These are phyloP conservation scores for Leccinum uliginosum DNA, from an alignment of 768 basidiomycete species.

Conservation along the genomic window DNA sequence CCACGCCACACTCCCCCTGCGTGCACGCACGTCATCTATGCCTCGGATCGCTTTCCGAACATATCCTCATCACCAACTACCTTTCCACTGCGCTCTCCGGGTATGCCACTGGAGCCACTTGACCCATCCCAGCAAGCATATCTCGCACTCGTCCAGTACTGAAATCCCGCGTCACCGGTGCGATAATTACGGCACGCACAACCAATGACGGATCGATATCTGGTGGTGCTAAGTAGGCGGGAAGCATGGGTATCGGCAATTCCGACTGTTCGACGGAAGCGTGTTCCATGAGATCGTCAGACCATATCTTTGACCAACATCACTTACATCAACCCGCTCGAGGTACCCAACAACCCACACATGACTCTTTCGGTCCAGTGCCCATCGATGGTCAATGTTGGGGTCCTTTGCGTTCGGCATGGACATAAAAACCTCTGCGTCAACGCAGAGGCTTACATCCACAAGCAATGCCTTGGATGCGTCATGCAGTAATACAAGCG, in stretches of 20 bases:
- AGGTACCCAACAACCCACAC: conserved; percentile 58
- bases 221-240: conserved; percentile 37
- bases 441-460: conserved; percentile 52
- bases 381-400: conserved; percentile 37
- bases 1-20: conserved; percentile 19
- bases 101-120: conserved; percentile 17
- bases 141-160: conserved; percentile 28
- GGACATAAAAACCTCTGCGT: conserved; percentile 23
- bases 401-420: conserved; percentile 4
- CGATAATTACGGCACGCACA: conserved; percentile 51
- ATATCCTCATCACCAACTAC: neutral
- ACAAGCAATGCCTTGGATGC: conserved; percentile 49
- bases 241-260: conserved; percentile 40
- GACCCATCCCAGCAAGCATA: conserved; percentile 20
- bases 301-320: conserved; percentile 2
- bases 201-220: conserved; percentile 43
- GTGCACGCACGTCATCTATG: conserved; percentile 16
- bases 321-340: conserved; percentile 44
- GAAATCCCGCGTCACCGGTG: conserved; percentile 42
- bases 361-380: conserved; percentile 45
- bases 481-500: conserved; percentile 47
- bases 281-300: conserved; percentile 13
- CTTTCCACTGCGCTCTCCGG: conserved; percentile 15
- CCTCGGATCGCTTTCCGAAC: conserved; percentile 19
- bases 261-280: conserved; percentile 29